Evolutionary conservation across 306 rosid genomes (phyloP), one percentile per base, ranked within the genome.

Genomic region (Betula pendula): DNA sequence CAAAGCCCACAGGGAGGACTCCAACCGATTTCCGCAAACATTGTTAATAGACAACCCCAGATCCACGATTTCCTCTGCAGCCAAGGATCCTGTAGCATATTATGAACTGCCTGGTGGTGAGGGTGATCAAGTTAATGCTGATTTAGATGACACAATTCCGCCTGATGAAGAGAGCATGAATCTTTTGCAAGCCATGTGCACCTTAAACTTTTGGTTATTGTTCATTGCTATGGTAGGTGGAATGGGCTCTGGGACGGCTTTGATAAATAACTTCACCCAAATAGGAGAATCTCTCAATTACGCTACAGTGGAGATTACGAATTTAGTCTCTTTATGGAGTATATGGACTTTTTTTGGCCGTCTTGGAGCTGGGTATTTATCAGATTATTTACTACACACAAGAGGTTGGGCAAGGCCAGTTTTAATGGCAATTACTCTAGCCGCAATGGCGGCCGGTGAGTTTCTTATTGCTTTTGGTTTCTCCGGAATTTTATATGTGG

Each of bases 261-360:
- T 92, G 20, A 87, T 92, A 33, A 94, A 94, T 81, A 94, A 94
- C 89, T 85, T 92, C 93, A 87, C 92, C 85, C 96, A 94, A 72
- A 79, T 90, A 43, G 97, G 98, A 33, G 63, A 92, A 56, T 94
- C 98, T 70, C 87, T 94, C 71, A 91, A 92, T 24, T 94, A 92
- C 76, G 87, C 84, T 55, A 74, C 84, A 33, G 68, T 80, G 38
- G 90, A 89, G 85, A 85, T 90, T 13, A 80, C 78, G 33, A 87
- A 87, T 17, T 78, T 94, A 73, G 97, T 92, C 40, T 90, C 98
- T 27, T 42, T 94, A 3, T 94, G 96, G 98, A 92, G 96, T 74
- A 89, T 92, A 87, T 92, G 98, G 98, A 94, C 89, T 66, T 94
- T 90, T 79, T 91, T 94, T 1, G 98, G 98, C 42, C 96, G 98